Evolutionary conservation across 2,329 filamentous ascomycete species (phyloP), one percentile per base, ranked within the genome.

Genomic region (Claviceps monticola): DNA sequence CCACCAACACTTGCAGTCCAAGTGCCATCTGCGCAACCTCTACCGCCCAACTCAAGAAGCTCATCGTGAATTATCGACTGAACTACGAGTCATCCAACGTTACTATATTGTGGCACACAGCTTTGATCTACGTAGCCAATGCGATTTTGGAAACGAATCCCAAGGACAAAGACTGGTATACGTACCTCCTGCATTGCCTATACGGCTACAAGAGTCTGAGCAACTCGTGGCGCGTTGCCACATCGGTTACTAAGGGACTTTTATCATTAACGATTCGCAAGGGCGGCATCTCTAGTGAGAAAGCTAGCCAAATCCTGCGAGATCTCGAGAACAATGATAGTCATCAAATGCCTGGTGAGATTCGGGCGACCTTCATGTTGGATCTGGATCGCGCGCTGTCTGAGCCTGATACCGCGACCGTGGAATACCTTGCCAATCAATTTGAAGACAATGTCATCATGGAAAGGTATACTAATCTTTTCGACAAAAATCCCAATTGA

Each of bases 61-160:
- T 69, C 1, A 57, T 68, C 1, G 50, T 67, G 17, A 56, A 62
- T 23, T 69, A 64, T 52, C 63, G 65, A 0, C 60, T 56, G 19
- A 56, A 61, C 5, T 62, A 65, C 46, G 51, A 52, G 2, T 61
- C 59, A 13, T 66, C 66, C 4, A 57, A 59, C 2, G 63, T 64
- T 48, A 66, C 65, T 0, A 62, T 69, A 0, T 57, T 69, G 4
- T 70, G 65, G 66, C 66, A 69, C 49, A 68, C 61, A 2, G 66
- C 62, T 0, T 56, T 69, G 5, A 60, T 67, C 7, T 69, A 69
- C 49, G 61, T 69, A 1, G 61, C 61, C 9, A 69, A 69, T 17
- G 65, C 63, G 5, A 58, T 68, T 42, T 54, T 68, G 3, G 57
- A 57, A n/a, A 19, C 23, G 36, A 56, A 60, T 2, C 58, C 56